Base-by-base conservation (phyloP, 78 protist species). In the Corallochytrium limacisporum region DNA sequence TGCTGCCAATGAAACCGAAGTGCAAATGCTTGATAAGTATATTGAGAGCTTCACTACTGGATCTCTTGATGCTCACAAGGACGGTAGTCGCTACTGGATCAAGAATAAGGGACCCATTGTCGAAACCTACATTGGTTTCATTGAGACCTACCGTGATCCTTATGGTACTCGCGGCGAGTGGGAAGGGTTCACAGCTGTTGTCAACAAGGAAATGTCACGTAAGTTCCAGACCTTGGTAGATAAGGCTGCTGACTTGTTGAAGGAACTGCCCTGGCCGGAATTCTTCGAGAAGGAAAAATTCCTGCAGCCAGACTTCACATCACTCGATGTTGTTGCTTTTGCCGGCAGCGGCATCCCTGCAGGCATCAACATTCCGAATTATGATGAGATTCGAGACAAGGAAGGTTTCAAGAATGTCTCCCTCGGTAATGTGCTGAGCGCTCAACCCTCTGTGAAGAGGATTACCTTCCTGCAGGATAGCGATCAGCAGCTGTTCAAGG, bases 161-260 rank as follows among this genome's bases (percentile, higher is more conserved):
- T 26, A 28, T 36, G 86, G 86, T 18, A 78, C 72, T n/a, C 70
- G 90, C 24, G 90, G 79, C 63, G 85, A 84, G 68, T 84, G 39
- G n/a, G 91, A 85, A 51, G 91, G 91, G 35, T 77, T 79, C 29
- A 86, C 77, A 8, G 65, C 91, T 6, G 59, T 85, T 24, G 91
- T 85, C 36, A 76, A 85, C 70, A 73, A 67, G 55, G 79, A 61
- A 16, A 38, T 37, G 70, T 47, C 61, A 44, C 18, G 26, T 48
- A 75, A 72, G 70, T 79, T 76, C 47, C 59, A 37, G 35, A 37
- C 29, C 0, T 43, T 85, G 35, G 79, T 80, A n/a, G 59, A 69
- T 4, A 31, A 33, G 15, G 91, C 86, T n/a, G 60, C 8, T 3
- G 37, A 12, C 13, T 73, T 72, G 61, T 28, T 85, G 7, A 37